phyloP scores from a whole-genome alignment of 441 rosid species.

The Euphorbia corollata region DNA sequence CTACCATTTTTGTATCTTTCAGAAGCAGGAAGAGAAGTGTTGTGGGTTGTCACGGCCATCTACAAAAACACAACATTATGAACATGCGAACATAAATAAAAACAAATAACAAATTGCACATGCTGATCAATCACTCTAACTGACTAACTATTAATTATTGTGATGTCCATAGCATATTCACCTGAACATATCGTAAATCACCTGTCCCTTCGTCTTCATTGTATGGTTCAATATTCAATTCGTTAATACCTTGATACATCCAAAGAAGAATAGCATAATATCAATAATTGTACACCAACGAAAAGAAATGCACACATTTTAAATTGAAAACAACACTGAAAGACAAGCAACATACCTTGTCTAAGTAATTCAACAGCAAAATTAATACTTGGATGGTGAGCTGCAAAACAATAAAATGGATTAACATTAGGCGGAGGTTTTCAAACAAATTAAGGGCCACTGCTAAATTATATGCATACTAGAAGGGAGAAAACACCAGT shows the following conservation, averaged over 20 bases:
- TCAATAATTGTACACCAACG: background rate
- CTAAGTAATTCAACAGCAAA: conserved; percentile 72
- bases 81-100: conserved; percentile 1
- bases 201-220: conserved; percentile 82
- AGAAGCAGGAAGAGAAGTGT: conserved; percentile 65
- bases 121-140: background rate
- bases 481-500: background rate
- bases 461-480: background rate
- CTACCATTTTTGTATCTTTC: conserved; percentile 80
- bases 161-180: conserved; percentile 17
- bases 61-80: conserved; percentile 25
- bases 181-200: conserved; percentile 88
- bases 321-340: conserved; percentile 10
- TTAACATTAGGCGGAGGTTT: background rate
- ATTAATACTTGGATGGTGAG: conserved; percentile 89
- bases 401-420: conserved; percentile 34
- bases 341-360: conserved; percentile 36
- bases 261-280: conserved; percentile 2
- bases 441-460: background rate
- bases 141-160: background rate
- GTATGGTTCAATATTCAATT: conserved; percentile 57
- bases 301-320: background rate
- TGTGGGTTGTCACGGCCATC: conserved; percentile 92
- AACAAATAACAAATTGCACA: background rate
- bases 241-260: conserved; percentile 45